These are phyloP conservation scores for Talaromyces islandicus DNA, from an alignment of 2,329 filamentous ascomycete genomes.

Conservation along the genomic window DNA sequence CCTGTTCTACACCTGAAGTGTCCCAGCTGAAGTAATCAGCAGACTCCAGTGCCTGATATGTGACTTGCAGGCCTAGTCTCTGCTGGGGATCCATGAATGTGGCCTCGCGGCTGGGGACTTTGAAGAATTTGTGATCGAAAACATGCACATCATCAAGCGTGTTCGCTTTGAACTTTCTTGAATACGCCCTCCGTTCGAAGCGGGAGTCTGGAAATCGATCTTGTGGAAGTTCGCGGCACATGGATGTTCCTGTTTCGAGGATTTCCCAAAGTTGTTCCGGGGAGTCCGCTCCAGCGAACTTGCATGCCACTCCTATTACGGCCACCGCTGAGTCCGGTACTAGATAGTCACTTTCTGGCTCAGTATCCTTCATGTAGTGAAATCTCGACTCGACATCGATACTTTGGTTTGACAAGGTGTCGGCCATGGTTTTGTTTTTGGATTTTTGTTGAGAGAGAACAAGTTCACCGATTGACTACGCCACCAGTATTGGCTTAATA, in stretches of 20 bases:
- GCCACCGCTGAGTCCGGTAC: neutral
- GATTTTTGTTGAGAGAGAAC: no score
- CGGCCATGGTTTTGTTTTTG: neutral
- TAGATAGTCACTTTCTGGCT: neutral
- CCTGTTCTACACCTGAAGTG: neutral
- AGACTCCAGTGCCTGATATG: conserved; percentile 28
- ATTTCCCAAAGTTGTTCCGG: neutral
- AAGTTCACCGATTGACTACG: no score
- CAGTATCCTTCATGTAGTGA: neutral
- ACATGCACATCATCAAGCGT: conserved; percentile 17
- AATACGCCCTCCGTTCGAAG: neutral
- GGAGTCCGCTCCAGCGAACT: neutral
- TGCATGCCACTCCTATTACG: neutral
- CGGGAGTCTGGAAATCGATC: neutral
- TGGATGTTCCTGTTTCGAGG: neutral
- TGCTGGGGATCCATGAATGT: conserved; percentile 29
- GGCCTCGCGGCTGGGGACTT: conserved; percentile 20
- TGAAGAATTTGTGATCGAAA: conserved; percentile 31
- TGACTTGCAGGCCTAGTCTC: conserved; percentile 23
- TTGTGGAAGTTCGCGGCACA: neutral
- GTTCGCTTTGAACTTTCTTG: conserved; percentile 10
- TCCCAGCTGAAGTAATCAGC: conserved; percentile 22
- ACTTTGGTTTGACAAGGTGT: neutral
- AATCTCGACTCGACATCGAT: neutral
- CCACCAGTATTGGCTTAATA: no score